A percentile compares a stretch with the other conserved stretches of the same genome.
phyloP scores from a whole-genome alignment of 1,284 basidiomycete genomes.

The Ustilago sp. region DNA sequence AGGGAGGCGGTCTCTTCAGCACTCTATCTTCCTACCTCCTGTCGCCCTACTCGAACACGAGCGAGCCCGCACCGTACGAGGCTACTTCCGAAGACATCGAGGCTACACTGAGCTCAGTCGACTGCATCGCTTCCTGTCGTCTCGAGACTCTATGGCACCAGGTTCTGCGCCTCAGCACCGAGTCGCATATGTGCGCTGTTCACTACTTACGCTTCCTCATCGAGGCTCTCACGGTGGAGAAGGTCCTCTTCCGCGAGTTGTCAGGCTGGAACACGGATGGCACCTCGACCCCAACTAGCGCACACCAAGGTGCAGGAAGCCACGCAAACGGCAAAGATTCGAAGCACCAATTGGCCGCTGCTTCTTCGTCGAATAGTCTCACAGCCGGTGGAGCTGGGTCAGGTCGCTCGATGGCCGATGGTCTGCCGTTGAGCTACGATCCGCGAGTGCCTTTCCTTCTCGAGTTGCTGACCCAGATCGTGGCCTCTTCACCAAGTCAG shows the following conservation, averaged over 20 bases:
- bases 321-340: slow-evolving; percentile 36
- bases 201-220: slow-evolving; percentile 89
- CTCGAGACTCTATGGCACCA: slow-evolving; percentile 94
- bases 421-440: slow-evolving; percentile 80
- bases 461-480: slow-evolving; percentile 91
- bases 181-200: slow-evolving; percentile 81
- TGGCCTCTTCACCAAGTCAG: slow-evolving; percentile 74
- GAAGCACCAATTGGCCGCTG: slow-evolving; percentile 61
- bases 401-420: slow-evolving; percentile 44
- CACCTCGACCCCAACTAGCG: slow-evolving; percentile 60
- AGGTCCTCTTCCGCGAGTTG: slow-evolving; percentile 64
- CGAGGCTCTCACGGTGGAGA: slow-evolving; percentile 83
- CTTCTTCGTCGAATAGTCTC: slow-evolving; percentile 27
- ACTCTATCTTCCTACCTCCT: slow-evolving; percentile 95
- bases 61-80: slow-evolving; percentile 77
- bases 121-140: slow-evolving; percentile 92
- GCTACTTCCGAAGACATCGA: slow-evolving; percentile 87
- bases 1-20: slow-evolving; percentile 89
- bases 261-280: slow-evolving; percentile 44
- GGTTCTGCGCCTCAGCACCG: slow-evolving; percentile 78
- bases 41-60: slow-evolving; percentile 85
- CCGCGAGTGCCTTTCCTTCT: slow-evolving; percentile 92
- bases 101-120: slow-evolving; percentile 91
- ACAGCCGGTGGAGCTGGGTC: slow-evolving; percentile 18
- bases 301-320: slow-evolving; percentile 4